Base-by-base conservation (phyloP, 805 yeast species). In the Candida koratica region DNA sequence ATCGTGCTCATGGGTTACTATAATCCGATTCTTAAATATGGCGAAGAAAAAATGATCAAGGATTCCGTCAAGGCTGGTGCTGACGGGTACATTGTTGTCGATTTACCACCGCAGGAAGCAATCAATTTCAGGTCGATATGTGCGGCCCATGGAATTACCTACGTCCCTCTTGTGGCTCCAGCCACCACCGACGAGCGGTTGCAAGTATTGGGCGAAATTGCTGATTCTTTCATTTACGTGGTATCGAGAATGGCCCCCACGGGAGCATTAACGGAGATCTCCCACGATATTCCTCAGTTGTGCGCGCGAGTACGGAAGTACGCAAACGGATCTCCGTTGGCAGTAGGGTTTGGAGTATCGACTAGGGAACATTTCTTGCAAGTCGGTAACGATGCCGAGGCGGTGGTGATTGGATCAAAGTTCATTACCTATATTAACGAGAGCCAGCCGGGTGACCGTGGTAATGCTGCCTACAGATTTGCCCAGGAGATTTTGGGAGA, bases 161-260 rank as follows among this genome's bases (percentile, higher is more conserved):
- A 88, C 56, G 79, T 93, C 42, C 99, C 99, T 25, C 69, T 93
- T 42, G 95, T 93, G 32, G 97, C 98, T 2, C 99, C 98, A 28
- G 84, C 96, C 22, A 93, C 98, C 32, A 83, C 95, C 25, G 90
- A 90, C 54, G 93, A 82, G 35, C 77, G 99, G 52, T 73, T 93
- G 50, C 73, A 77, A 53, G 64, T 84, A 20, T 70, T 93, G 51
- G 81, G 90, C 6, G 73, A 75, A 39, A 84, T 93, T 52, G 95
- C 99, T 20, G 97, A 90, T 58, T 85, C 97, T 1, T 93, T 93
- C 62, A 82, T 93, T 42, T 93, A 93, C 52, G 98, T 93, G 25
- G 97, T 93, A 12, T 87, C 96, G 3, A 77, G 95, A 59, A 93
- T 93, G 99, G 97, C 97, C 47, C 81, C 95, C 40, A 93, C 99